Base-by-base conservation (phyloP, 1,284 basidiomycete genomes). In the Sanguinoderma infundibulare region DNA sequence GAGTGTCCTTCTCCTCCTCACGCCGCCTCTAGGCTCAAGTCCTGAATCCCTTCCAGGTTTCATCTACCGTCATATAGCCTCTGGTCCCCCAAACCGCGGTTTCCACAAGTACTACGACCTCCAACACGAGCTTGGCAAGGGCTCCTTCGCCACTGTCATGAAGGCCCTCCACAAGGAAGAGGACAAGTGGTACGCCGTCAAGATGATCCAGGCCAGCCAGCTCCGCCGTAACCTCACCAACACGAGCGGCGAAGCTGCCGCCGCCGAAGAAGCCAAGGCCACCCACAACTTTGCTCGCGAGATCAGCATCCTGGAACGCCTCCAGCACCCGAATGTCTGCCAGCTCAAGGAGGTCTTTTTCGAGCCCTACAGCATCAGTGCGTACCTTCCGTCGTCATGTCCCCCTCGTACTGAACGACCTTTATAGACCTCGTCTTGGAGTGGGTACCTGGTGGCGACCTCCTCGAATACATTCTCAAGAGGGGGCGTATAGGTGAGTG, bases 261-360 rank as follows among this genome's bases (percentile, higher is more conserved):
- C n/a, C n/a, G n/a, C 52, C 3, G 56, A 49, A 20, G 60, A 62
- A 58, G 59, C 59, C 36, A 56, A 57, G 4, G 58, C 53, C 53
- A 62, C 57, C 52, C 84, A n/a, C n/a, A n/a, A n/a, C n/a, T n/a
- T 95, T 62, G 81, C 83, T 63, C 82, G 94, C 22, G 95, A 97
- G 75, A 91, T 96, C 56, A 81, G 80, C 26, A 95, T 97, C 65
- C 84, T 95, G 72, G 83, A 90, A 69, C 77, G 77, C 15, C 78
- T 97, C 40, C 78, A 87, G 57, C 95, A 97, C 69, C 85, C 84
- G 5, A 92, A 95, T 69, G 92, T 97, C 50, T 95, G 93, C 68
- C 81, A 86, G 57, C 81, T 95, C 32, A 86, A 91, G 62, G 92
- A 96, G 67, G 87, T 87, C 20, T 96, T 91, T 70, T 80, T 82